Conservation (phyloP, 192 early-diverging fungal species). For the Dimargaris xerosporica region DNA sequence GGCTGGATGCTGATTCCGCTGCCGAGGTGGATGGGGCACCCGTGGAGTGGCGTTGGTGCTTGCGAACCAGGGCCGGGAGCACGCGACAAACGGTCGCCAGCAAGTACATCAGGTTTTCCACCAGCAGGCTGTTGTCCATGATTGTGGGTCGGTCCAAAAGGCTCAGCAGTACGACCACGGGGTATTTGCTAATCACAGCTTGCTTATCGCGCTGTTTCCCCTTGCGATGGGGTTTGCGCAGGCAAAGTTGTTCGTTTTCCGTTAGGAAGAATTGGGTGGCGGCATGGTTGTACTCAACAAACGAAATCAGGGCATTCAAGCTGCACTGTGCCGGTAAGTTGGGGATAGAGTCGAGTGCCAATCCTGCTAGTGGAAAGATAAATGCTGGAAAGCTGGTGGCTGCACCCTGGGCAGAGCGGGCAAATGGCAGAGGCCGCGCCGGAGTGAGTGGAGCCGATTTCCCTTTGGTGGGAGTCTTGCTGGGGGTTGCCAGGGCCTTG, state of each 20-base stretch:
- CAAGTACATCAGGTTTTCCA: conserved; percentile 81
- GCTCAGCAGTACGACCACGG: conserved; percentile 65
- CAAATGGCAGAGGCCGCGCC: neutral
- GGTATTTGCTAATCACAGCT: conserved; percentile 32
- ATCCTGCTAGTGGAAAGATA: conserved; percentile 26
- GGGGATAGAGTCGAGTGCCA: conserved; percentile 48
- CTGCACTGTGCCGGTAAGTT: conserved; percentile 82
- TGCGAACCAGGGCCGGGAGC: conserved; percentile 40
- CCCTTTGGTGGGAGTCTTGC: conserved; percentile 2
- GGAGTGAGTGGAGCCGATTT: neutral
- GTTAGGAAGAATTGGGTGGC: conserved; percentile 64
- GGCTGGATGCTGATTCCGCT: neutral
- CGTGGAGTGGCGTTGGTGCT: conserved; percentile 28
- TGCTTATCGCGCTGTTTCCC: conserved; percentile 50
- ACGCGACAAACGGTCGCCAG: conserved; percentile 66
- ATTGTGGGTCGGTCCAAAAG: conserved; percentile 74
- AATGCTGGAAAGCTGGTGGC: conserved; percentile 13
- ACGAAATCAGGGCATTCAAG: conserved; percentile 64
- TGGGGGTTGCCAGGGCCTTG: neutral
- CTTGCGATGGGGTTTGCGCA: conserved; percentile 33
- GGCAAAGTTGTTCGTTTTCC: conserved; percentile 43
- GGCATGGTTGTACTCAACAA: conserved; percentile 63
- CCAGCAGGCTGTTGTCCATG: conserved; percentile 56
- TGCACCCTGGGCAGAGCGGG: neutral
- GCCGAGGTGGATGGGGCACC: neutral